Evolutionary conservation across 73 alveolate genomes (phyloP), one percentile per base, ranked within the genome.

Genomic region (Tetrahymena borealis): DNA sequence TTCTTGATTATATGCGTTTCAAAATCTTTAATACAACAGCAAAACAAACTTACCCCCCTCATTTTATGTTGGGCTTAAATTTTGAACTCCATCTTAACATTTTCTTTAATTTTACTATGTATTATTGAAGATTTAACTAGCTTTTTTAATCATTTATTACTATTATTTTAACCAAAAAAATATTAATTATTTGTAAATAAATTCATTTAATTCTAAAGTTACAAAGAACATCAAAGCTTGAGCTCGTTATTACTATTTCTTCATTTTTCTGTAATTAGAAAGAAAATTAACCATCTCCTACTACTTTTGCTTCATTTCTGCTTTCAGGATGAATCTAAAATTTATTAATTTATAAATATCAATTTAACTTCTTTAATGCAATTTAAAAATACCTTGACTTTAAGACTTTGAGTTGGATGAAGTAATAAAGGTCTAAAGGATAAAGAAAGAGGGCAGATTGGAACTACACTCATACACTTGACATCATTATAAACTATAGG

Each of bases 391-490:
- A 96, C 91, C 94, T 95, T 98, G 32, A 98, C 90, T 79, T 95
- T 97, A 39, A 99, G 79, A 32, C 91, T 95, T 32, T 95, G 91
- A 39, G 96, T 91, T 85, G 95, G 97, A 4, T 99, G 99, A 40
- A 99, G 96, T 13, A 99, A 98, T 39, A 99, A 96, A 1, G 99
- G 99, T 91, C 99, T 97, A 96, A 99, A 99, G 37, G 99, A 99
- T 39, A 99, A 91, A 41, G 99, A 97, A 90, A 98, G 99, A 10
- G 99, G 99, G 43, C 99, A 97, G 40, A 98, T 97, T 11, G 99
- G 99, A 33, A 99, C 97, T 28, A 99, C 42, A 18, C 96, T 90
- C 78, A 99, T 95, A 33, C 98, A 98, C 28, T 91, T 38, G 6
- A 93, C 95, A 43, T 95, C 98, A 16, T 94, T 95, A 36, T 98